Evolutionary conservation across 306 rosid genomes (phyloP).

Genomic region (Arachis hypogaea): DNA sequence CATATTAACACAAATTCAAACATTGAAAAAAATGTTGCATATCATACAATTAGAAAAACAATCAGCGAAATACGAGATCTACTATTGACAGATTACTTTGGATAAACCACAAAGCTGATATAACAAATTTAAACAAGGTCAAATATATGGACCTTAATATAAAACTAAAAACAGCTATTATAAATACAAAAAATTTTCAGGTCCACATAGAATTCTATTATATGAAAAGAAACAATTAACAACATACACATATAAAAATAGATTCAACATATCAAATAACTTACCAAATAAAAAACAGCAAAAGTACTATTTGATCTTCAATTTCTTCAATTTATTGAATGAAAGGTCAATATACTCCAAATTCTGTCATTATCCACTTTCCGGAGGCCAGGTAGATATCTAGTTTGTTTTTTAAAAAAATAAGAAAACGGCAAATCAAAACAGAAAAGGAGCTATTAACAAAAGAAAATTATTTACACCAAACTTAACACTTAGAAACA

Average conservation of each 20-base stretch:
- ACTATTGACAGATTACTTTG: background rate
- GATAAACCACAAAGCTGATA: constrained; percentile 5
- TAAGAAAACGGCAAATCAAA: constrained; percentile 33
- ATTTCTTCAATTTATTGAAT: constrained; percentile 83
- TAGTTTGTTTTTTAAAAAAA: constrained; percentile 39
- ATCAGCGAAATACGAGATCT: constrained; percentile 2
- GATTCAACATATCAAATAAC: background rate
- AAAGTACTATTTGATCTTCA: constrained; percentile 12
- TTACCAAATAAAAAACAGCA: constrained; percentile 13
- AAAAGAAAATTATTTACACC: background rate
- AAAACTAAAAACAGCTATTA: constrained; percentile 1
- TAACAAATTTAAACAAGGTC: constrained; percentile 14
- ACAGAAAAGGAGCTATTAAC: background rate
- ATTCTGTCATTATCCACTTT: constrained; percentile 82
- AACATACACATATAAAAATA: background rate
- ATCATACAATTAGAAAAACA: constrained; percentile 24
- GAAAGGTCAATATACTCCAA: constrained; percentile 92
- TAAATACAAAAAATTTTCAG: constrained; percentile 10
- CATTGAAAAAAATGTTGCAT: constrained; percentile 36
- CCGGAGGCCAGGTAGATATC: constrained; percentile 81
- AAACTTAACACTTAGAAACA: background rate
- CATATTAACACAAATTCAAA: constrained; percentile 38
- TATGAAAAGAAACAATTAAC: background rate
- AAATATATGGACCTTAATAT: background rate
- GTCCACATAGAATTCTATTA: constrained; percentile 9